Percentiles rank a stretch among this genome's conserved stretches.
These are phyloP conservation scores for Colletotrichum spaethianum DNA, from an alignment of 2,329 filamentous ascomycete species.

Conservation along the genomic window DNA sequence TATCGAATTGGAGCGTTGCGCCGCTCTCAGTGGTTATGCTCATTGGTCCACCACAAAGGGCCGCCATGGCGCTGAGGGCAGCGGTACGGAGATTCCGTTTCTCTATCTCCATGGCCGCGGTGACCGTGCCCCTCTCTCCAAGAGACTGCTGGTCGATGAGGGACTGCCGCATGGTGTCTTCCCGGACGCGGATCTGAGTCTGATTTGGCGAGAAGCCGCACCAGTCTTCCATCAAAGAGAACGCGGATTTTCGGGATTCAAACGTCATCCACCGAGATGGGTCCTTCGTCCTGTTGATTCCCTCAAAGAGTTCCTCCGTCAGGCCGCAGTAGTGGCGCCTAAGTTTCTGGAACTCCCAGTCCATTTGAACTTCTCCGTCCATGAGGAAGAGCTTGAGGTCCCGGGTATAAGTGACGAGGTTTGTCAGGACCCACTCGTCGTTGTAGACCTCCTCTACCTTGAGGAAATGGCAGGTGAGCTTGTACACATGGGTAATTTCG, in stretches of 20 bases:
- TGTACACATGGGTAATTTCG: conserved; percentile 96
- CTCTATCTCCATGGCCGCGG: conserved; percentile 95
- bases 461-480: conserved; percentile 91
- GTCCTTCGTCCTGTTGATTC: conserved; percentile 87
- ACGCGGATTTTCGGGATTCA: conserved; percentile 94
- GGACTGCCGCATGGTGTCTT: conserved; percentile 89
- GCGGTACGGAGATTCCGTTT: conserved; percentile 93
- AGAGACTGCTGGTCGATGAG: conserved; percentile 84
- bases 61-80: conserved; percentile 94
- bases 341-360: conserved; percentile 94
- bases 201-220: conserved; percentile 97
- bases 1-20: conserved; percentile 90
- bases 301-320: conserved; percentile 93
- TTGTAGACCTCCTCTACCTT: conserved; percentile 83
- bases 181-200: conserved; percentile 82
- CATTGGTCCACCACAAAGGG: conserved; percentile 88
- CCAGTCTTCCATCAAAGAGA: conserved; percentile 99
- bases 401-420: conserved; percentile 90
- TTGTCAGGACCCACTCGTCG: conserved; percentile 92
- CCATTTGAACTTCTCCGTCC: conserved; percentile 93
- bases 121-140: conserved; percentile 82
- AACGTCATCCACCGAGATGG: conserved; percentile 97
- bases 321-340: conserved; percentile 94
- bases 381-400: conserved; percentile 95
- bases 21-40: conserved; percentile 91